Base-by-base conservation (phyloP, 306 rosid species). In the Inga laurina region DNA sequence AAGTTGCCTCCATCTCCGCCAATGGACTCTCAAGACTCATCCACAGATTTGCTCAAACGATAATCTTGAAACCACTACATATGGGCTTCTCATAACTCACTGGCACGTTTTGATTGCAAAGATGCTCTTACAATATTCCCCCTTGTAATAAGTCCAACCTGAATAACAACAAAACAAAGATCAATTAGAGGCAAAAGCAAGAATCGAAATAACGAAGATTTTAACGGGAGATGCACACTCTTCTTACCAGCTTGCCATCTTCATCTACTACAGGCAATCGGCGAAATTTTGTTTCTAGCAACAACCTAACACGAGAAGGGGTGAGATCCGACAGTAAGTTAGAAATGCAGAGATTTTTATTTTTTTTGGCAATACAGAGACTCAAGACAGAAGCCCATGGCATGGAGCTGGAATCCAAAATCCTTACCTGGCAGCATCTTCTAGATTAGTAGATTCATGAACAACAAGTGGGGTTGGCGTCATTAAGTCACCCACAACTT, bases 401-500 rank as follows among this genome's bases (percentile, higher is more conserved):
- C 61, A 51, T 37, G 49, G 52, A 59, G 61, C 79, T 45, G 57
- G 52, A 51, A 59, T 66, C 67, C 52, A 49, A 75, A 82, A 76
- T 64, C 39, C 65, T 68, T 86, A 94, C 98, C 94, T 87, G 66
- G 96, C 97, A 82, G 96, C 97, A 75, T 92, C 99, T 88, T 92
- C 97, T 37, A 94, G 87, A 77, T 87, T 89, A 84, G 98, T 87
- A 35, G 92, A 92, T 85, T 91, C 93, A 64, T 84, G 91, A 81
- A 96, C 98, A 88, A 92, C 91, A 70, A 97, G 97, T 16, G 99
- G 99, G 75, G 92, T 86, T 35, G 95, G 88, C 46, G 99, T 97
- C 99, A 97, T 97, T 46, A 97, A 85, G 87, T 97, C 99, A 8
- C 99, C 99, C 37, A 97, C 97, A 85, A 94, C 94, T 91, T 94